Conservation (phyloP, 768 basidiomycete species). For the Sarcodon sp. region DNA sequence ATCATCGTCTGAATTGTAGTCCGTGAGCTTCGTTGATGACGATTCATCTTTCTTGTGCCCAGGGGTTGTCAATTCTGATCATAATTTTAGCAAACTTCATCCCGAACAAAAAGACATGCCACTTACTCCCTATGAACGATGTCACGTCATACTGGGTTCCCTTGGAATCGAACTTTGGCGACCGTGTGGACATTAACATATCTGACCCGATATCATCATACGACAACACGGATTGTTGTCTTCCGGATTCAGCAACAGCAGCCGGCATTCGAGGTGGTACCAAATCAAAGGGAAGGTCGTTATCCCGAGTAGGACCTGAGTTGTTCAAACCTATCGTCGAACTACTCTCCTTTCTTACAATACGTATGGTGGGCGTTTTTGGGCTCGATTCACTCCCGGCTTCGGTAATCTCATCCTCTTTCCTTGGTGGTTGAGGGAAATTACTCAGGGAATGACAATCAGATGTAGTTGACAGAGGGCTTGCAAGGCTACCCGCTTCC, state of each 20-base stretch:
- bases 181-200: neutral
- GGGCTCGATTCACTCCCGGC: neutral
- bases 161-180: conserved; percentile 22
- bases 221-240: conserved; percentile 6
- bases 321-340: neutral
- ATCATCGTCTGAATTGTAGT: neutral
- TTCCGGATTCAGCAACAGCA: conserved; percentile 10
- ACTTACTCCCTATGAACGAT: conserved; percentile 50
- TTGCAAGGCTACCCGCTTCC: conserved; percentile 2
- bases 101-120: neutral
- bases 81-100: neutral
- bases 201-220: conserved; percentile 2
- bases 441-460: conserved; percentile 32
- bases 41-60: conserved; percentile 6
- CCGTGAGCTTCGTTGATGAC: neutral
- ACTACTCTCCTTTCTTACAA: too few relatives aligned
- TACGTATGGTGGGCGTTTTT: neutral
- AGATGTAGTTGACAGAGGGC: conserved; percentile 3
- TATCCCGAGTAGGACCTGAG: neutral
- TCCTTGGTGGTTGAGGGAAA: conserved; percentile 52
- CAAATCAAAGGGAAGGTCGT: neutral
- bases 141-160: conserved; percentile 60
- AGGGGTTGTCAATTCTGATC: conserved; percentile 22
- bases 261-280: conserved; percentile 14
- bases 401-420: conserved; percentile 7